These are phyloP conservation scores for Artemisia annua DNA, from an alignment of 129 eudicot genomes.

Conservation along the genomic window DNA sequence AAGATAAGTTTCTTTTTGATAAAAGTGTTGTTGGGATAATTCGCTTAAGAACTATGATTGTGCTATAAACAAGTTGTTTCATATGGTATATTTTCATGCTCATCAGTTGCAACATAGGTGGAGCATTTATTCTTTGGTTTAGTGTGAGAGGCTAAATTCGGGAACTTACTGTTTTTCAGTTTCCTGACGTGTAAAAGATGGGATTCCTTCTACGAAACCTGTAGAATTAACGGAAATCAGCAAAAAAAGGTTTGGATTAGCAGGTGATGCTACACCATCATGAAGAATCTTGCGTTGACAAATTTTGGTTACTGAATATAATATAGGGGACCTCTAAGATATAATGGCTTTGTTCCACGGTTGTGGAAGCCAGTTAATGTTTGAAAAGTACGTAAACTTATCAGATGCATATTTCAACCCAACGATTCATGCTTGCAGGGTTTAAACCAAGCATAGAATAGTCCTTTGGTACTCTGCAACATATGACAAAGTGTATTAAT, in stretches of 20 bases:
- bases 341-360: background rate
- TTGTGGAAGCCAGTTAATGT: too few species aligned
- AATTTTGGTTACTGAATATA: constrained; percentile 12
- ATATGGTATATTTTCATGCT: constrained; percentile 23
- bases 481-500: too few species aligned
- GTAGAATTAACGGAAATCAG: constrained; percentile 16
- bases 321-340: background rate
- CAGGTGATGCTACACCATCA: background rate
- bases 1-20: constrained; percentile 43
- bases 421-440: too few species aligned
- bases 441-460: too few species aligned
- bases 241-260: constrained; percentile 5
- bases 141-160: constrained; percentile 23
- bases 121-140: constrained; percentile 37
- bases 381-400: background rate
- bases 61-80: constrained; percentile 47
- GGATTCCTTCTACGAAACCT: constrained; percentile 20
- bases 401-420: too few species aligned
- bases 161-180: constrained; percentile 12
- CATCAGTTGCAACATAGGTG: constrained; percentile 6
- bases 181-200: constrained; percentile 21
- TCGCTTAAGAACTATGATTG: constrained; percentile 40
- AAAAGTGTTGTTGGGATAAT: constrained; percentile 33
- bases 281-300: constrained; percentile 16
- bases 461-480: too few species aligned